phyloP scores from a whole-genome alignment of 176 grass and related monocot species.

The Metroxylon sagu region DNA sequence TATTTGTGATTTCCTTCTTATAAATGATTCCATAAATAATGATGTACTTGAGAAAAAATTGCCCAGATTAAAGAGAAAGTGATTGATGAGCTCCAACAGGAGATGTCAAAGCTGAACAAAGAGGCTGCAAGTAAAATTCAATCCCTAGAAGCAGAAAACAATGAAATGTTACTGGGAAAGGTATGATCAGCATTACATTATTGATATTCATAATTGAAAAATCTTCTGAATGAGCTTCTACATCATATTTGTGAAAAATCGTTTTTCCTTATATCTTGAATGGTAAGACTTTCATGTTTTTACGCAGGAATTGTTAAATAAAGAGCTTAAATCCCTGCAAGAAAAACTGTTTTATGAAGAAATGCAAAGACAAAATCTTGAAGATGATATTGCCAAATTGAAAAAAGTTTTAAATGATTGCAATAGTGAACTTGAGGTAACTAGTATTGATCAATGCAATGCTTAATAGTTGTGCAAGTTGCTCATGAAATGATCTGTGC shows the following conservation, averaged over 20 bases:
- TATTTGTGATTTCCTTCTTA: too few species aligned
- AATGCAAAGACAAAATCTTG: constrained; percentile 45
- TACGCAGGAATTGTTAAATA: constrained; percentile 38
- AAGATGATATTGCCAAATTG: constrained; percentile 63
- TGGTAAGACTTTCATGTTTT: too few species aligned
- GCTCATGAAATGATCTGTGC: background rate
- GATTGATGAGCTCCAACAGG: constrained; percentile 37
- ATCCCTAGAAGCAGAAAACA: constrained; percentile 41
- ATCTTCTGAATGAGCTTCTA: too few species aligned
- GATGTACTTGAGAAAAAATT: constrained; percentile 7
- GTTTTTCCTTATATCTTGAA: too few species aligned
- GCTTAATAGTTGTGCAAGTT: too few species aligned
- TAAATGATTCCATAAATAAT: background rate
- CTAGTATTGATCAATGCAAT: background rate
- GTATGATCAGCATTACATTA: constrained; percentile 18
- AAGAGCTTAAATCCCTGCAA: constrained; percentile 60
- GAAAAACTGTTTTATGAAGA: constrained; percentile 53
- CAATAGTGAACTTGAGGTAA: constrained; percentile 48
- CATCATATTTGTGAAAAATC: too few species aligned
- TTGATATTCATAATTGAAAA: constrained; percentile 7
- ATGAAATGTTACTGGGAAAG: constrained; percentile 58
- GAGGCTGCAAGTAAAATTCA: constrained; percentile 41
- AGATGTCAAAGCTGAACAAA: constrained; percentile 41
- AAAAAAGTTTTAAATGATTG: constrained; percentile 42
- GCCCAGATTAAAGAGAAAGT: constrained; percentile 45